A percentile compares a stretch with the other conserved stretches of the same genome.
phyloP scores from a whole-genome alignment of 495 filamentous ascomycete genomes.

The Aspergillus wentii region DNA sequence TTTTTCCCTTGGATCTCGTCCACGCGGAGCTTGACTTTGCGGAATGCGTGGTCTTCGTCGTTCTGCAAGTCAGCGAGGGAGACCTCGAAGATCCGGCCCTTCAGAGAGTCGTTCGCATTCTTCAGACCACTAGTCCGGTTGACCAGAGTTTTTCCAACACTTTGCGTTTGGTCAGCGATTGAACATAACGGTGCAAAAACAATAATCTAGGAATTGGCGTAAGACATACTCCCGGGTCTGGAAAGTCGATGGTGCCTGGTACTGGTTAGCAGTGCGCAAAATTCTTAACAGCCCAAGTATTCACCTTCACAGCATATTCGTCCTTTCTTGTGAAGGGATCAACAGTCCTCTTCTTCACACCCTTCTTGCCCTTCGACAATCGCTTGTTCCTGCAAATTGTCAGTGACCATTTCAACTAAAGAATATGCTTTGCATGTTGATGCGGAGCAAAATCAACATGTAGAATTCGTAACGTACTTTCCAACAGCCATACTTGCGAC shows the following conservation, averaged over 20 bases:
- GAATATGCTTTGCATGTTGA: slow-evolving; percentile 1
- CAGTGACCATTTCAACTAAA: slow-evolving; percentile 9
- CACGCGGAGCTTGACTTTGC: slow-evolving; percentile 97
- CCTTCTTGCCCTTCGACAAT: slow-evolving; percentile 99
- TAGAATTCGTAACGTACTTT: slow-evolving; percentile 59
- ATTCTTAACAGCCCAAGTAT: slow-evolving; percentile 8
- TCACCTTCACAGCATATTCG: slow-evolving; percentile 96
- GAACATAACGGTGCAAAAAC: slow-evolving; percentile 4
- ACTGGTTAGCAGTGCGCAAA: slow-evolving; percentile 17
- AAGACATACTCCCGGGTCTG: slow-evolving; percentile 84
- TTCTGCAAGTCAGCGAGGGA: slow-evolving; percentile 98
- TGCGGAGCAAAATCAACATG: slow-evolving; percentile 11
- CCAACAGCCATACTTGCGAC: slow-evolving; percentile 86
- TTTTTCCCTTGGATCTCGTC: slow-evolving; percentile 99
- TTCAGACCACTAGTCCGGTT: slow-evolving; percentile 99
- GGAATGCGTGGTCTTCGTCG: slow-evolving; percentile 98
- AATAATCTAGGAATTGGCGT: not conserved
- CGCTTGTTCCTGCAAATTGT: slow-evolving; percentile 85
- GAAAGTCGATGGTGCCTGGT: slow-evolving; percentile 90
- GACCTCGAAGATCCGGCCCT: slow-evolving; percentile 98
- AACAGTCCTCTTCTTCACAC: slow-evolving; percentile 97
- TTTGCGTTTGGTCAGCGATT: slow-evolving; percentile 31
- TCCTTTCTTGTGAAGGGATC: slow-evolving; percentile 98
- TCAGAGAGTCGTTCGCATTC: slow-evolving; percentile 98
- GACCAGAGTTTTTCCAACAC: slow-evolving; percentile 98